Evolutionary conservation across 2,329 filamentous ascomycete genomes (phyloP), one percentile per base, ranked within the genome.

Genomic region (Penicillium sumatraense): DNA sequence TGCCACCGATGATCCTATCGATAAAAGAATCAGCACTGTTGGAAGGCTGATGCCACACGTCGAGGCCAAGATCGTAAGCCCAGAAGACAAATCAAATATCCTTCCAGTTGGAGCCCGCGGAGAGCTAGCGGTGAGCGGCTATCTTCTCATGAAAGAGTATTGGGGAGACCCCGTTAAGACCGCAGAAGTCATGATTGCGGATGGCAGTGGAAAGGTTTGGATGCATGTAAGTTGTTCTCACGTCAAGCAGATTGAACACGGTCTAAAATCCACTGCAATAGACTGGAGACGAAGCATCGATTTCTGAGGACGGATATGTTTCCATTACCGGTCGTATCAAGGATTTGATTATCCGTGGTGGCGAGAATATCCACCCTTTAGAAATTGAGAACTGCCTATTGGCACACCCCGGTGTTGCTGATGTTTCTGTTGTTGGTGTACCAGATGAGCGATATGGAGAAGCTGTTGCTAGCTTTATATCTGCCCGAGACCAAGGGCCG

Each of bases 301-400:
- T 98, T 84, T 91, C 96, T 58, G 80, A 75, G 4, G 82, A 92
- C 24, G 95, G 93, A 2, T 98, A 92, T 70, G 85, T 97, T 2
- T 84, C 85, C 63, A 96, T 98, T 68, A 97, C 92, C 1, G 91
- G 93, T 3, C 83, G 93, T 14, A 93, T 96, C 69, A 98, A 98
- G 75, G 95, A 99, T 71, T 76, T 98, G 51, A 97, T 99, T 65
- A 98, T 98, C 70, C 85, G 91, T 23, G 93, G 90, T 24, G 95
- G 95, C 21, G 95, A 98, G 72, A 99, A 99, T 71, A 96, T 97
- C 53, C 91, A 96, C 72, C 95, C 95, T 0, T 80, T 96, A 5
- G 95, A 98, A 73, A 83, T 98, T 3, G 95, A 99, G 73, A 93
- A 96, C 69, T 93, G 87, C 62, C 81, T 98, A 5, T 86, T 96